Conservation (phyloP, 2,329 filamentous ascomycete species). For the Aspergillus phoenicis region DNA sequence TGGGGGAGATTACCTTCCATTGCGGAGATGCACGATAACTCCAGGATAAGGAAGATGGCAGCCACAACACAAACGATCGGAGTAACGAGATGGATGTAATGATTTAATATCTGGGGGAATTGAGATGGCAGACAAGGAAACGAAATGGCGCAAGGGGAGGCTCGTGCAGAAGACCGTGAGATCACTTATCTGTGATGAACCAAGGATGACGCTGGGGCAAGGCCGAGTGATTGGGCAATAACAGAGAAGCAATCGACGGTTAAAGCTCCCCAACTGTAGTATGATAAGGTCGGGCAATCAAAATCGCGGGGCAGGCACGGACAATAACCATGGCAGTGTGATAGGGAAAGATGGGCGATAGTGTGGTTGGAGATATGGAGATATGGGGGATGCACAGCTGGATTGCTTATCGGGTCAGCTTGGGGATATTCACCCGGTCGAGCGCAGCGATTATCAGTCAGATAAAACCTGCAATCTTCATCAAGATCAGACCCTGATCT, state of each 20-base stretch:
- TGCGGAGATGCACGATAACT: background rate
- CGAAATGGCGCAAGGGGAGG: background rate
- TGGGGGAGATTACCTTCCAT: conserved; percentile 24
- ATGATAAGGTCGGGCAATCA: conserved; percentile 1
- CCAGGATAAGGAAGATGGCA: background rate
- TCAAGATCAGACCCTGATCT: background rate
- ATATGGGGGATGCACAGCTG: background rate
- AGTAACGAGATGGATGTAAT: background rate
- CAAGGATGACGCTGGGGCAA: conserved; percentile 4
- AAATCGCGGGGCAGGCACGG: background rate
- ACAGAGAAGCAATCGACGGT: background rate
- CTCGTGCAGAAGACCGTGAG: background rate
- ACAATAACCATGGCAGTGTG: background rate
- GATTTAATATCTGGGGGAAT: background rate
- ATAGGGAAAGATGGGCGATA: background rate
- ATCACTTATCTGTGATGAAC: conserved; percentile 6
- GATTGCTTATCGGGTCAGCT: background rate
- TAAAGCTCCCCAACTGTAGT: too few species aligned
- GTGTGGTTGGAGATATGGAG: background rate
- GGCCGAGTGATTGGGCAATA: background rate
- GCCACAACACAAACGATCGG: background rate
- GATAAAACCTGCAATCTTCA: background rate
- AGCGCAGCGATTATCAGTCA: background rate
- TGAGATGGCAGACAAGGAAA: background rate
- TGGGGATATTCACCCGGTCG: background rate